These are phyloP conservation scores for Phanerodontia chrysosporium DNA, from an alignment of 768 basidiomycete species.

Conservation along the genomic window DNA sequence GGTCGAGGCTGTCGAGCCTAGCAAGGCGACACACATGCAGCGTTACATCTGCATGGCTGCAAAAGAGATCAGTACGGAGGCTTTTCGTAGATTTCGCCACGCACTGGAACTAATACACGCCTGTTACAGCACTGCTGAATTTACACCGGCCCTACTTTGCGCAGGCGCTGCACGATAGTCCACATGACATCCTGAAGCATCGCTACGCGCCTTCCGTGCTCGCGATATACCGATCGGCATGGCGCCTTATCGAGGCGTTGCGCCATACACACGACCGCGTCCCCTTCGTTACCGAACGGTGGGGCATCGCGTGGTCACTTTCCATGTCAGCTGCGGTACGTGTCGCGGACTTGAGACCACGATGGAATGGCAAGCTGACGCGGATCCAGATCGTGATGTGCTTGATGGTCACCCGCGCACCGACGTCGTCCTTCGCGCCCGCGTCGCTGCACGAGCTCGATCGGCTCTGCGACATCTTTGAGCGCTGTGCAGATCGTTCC, in stretches of 20 bases:
- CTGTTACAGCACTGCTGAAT: conserved; percentile 49
- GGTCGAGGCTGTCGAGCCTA: conserved; percentile 9
- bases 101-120: conserved; percentile 8
- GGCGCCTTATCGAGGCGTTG: conserved; percentile 54
- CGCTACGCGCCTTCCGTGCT: conserved; percentile 66
- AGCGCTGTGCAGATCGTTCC: conserved; percentile 22
- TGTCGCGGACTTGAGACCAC: not conserved
- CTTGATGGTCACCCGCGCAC: conserved; percentile 33
- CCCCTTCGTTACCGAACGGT: conserved; percentile 40
- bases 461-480: conserved; percentile 26
- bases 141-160: conserved; percentile 68
- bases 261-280: conserved; percentile 36
- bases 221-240: conserved; percentile 69
- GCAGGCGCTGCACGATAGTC: conserved; percentile 58
- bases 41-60: conserved; percentile 18
- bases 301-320: conserved; percentile 61
- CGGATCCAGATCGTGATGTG: conserved; percentile 39
- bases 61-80: conserved; percentile 27
- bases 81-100: not conserved
- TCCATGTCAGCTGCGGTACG: conserved; percentile 61
- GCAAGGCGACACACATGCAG: conserved; percentile 15
- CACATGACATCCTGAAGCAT: conserved; percentile 53
- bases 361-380: too few species aligned
- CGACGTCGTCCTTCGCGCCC: conserved; percentile 31
- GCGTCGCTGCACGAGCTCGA: conserved; percentile 35